Evolutionary conservation across 1,284 basidiomycete genomes (phyloP).

Genomic region (Trichosporon inkin): DNA sequence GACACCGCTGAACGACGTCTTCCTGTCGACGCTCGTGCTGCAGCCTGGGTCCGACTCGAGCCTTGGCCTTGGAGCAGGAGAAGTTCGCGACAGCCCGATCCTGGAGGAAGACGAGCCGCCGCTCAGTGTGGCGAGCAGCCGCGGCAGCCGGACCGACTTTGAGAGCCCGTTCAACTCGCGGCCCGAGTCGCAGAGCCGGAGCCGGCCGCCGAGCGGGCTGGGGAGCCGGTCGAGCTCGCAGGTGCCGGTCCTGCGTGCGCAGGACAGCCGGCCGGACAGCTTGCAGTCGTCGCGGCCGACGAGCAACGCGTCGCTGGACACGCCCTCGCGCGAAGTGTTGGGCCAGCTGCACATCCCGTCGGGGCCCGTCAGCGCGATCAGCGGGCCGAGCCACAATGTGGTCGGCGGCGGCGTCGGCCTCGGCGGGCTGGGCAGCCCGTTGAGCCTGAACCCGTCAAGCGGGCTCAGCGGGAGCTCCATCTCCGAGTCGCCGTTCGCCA

Average conservation of each 20-base stretch:
- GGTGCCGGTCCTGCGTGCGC: neutral
- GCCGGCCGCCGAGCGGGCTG: neutral
- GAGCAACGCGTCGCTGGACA: neutral
- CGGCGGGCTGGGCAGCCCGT: neutral
- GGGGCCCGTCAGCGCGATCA: neutral
- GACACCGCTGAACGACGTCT: conserved; percentile 55
- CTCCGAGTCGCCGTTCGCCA: neutral
- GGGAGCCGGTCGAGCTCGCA: neutral
- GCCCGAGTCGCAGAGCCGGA: neutral
- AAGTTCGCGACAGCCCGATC: conserved; percentile 1
- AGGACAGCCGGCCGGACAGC: neutral
- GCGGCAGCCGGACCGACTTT: neutral
- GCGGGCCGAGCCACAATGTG: neutral
- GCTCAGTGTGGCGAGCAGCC: neutral
- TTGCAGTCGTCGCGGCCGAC: neutral
- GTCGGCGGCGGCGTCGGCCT: neutral
- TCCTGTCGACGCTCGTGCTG: conserved; percentile 45
- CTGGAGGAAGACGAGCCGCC: conserved; percentile 3
- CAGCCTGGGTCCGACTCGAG: neutral
- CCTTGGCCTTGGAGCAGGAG: neutral
- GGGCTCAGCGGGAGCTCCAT: neutral
- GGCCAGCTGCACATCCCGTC: neutral
- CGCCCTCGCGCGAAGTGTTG: neutral
- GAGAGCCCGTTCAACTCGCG: conserved; percentile 1
- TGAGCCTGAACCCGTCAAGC: neutral